Evolutionary conservation across 106 monocot species (phyloP).

Genomic region (Chionographis japonica): DNA sequence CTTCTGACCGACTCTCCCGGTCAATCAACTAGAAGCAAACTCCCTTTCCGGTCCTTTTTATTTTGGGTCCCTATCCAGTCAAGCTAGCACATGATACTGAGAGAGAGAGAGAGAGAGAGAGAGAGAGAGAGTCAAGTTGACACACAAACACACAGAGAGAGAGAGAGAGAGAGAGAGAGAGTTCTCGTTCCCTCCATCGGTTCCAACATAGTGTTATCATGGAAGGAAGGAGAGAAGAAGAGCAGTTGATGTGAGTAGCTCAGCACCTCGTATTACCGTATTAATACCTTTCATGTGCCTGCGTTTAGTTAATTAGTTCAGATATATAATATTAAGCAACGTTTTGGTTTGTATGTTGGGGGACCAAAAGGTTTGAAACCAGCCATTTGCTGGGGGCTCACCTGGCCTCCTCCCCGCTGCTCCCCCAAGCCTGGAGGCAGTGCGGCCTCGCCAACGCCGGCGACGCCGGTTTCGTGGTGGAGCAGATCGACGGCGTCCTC

Average conservation of each 20-base stretch:
- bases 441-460: slow-evolving; percentile 22
- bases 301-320: too few relatives aligned
- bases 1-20: too few relatives aligned
- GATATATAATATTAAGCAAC: too few relatives aligned
- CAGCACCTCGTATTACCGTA: neutral
- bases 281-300: neutral
- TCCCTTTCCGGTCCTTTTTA: too few relatives aligned
- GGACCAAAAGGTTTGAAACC: slow-evolving; percentile 45
- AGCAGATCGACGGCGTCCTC: slow-evolving; percentile 8
- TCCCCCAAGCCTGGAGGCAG: slow-evolving; percentile 34
- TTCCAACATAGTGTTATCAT: neutral
- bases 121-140: too few relatives aligned
- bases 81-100: too few relatives aligned
- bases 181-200: too few relatives aligned
- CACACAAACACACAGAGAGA: too few relatives aligned
- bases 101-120: too few relatives aligned
- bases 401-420: slow-evolving; percentile 41
- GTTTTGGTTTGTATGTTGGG: neutral
- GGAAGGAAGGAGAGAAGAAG: slow-evolving; percentile 10
- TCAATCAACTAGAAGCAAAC: too few relatives aligned
- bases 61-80: too few relatives aligned
- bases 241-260: slow-evolving; percentile 11
- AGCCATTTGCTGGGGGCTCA: slow-evolving; percentile 45
- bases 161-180: too few relatives aligned
- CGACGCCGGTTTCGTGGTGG: slow-evolving; percentile 11